Conservation (phyloP, 129 eudicot species). For the Flaveria trinervia region DNA sequence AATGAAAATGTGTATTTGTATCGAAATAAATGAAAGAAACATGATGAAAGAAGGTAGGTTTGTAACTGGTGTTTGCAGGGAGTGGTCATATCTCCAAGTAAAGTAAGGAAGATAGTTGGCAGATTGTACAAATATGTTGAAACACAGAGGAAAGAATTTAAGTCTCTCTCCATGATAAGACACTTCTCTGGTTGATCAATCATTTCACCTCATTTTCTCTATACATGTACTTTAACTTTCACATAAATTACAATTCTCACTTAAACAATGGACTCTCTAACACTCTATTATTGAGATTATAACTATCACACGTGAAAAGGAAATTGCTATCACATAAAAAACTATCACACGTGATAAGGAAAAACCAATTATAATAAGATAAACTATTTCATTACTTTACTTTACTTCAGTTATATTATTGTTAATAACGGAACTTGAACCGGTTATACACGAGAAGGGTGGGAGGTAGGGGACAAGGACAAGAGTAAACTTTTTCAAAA, state of each 20-base stretch:
- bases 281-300: no score
- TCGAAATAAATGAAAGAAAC: background rate
- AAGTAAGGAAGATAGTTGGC: conserved; percentile 27
- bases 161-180: conserved; percentile 30
- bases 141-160: conserved; percentile 40
- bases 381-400: no score
- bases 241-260: conserved; percentile 9
- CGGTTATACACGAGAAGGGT: no score
- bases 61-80: conserved; percentile 25
- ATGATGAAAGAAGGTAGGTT: conserved; percentile 12
- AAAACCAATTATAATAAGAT: no score
- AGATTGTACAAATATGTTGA: conserved; percentile 33
- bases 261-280: background rate
- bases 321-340: no score
- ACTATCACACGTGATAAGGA: no score
- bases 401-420: no score
- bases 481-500: no score
- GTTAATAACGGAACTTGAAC: no score
- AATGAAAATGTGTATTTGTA: background rate
- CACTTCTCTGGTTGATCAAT: conserved; percentile 42
- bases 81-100: conserved; percentile 41
- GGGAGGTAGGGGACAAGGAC: no score
- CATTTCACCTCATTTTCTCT: conserved; percentile 28
- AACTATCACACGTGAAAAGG: no score
- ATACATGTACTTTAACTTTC: conserved; percentile 19